Evolutionary conservation across 768 basidiomycete species (phyloP).

Genomic region (Calocybe indica): DNA sequence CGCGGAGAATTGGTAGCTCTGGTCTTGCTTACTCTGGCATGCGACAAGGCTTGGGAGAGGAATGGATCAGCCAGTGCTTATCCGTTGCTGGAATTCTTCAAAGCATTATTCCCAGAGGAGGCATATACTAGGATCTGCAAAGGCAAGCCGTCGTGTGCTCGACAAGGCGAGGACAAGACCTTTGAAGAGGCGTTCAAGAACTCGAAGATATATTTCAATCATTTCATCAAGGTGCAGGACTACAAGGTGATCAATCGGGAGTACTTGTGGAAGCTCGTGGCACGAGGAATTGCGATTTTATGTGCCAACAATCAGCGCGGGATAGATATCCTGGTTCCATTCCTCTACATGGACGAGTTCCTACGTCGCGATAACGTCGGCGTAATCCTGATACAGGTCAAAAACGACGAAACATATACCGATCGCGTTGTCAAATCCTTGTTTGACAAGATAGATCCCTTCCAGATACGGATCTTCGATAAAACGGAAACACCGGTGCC

Average conservation of each 20-base stretch:
- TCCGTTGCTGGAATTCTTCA: background rate
- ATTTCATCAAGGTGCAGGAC: conserved; percentile 19
- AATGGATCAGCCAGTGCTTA: background rate
- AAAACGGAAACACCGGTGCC: conserved; percentile 4
- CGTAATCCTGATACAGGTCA: conserved; percentile 7
- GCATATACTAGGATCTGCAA: background rate
- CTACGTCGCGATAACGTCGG: too few relatives aligned
- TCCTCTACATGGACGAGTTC: background rate
- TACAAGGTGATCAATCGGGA: conserved; percentile 10
- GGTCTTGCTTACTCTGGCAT: conserved; percentile 14
- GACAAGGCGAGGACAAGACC: background rate
- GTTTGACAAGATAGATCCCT: conserved; percentile 18
- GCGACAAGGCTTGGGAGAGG: conserved; percentile 7
- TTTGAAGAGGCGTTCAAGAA: conserved; percentile 14
- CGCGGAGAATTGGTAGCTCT: conserved; percentile 16
- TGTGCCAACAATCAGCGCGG: conserved; percentile 6
- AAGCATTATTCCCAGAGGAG: background rate
- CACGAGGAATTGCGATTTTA: conserved; percentile 20
- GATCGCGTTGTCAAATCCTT: background rate
- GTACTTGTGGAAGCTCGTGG: conserved; percentile 13
- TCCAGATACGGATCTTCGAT: conserved; percentile 11
- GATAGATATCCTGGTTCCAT: conserved; percentile 20
- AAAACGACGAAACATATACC: background rate
- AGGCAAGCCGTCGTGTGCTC: background rate
- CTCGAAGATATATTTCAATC: conserved; percentile 22